phyloP scores from a whole-genome alignment of 768 basidiomycete species.

The Russula griseocarnosa region DNA sequence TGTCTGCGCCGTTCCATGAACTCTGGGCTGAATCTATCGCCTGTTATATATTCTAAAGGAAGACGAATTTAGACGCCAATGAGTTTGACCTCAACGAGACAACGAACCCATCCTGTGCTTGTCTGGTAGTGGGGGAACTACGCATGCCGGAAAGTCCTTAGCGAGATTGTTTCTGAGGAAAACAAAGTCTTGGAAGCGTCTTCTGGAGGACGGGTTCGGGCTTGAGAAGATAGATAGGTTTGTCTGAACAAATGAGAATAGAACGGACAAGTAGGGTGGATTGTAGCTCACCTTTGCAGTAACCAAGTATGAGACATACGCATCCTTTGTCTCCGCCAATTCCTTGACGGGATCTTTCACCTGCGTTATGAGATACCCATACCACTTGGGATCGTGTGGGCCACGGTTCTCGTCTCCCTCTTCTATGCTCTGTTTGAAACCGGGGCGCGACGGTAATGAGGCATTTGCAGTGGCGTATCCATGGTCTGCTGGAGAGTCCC shows the following conservation, averaged over 20 bases:
- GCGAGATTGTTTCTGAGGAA: conserved; percentile 86
- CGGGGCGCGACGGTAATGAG: conserved; percentile 52
- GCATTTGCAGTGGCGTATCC: conserved; percentile 43
- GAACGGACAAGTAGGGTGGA: conserved; percentile 4
- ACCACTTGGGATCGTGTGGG: conserved; percentile 86
- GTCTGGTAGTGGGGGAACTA: conserved; percentile 95
- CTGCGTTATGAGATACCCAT: conserved; percentile 73
- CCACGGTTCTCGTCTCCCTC: conserved; percentile 60
- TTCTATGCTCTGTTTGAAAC: conserved; percentile 75
- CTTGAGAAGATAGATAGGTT: conserved; percentile 84
- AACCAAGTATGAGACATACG: conserved; percentile 92
- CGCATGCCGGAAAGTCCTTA: conserved; percentile 93
- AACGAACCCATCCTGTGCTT: conserved; percentile 90
- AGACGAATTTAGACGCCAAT: conserved; percentile 2
- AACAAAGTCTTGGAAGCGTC: conserved; percentile 96
- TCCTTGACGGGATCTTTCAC: conserved; percentile 95
- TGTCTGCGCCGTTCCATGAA: conserved; percentile 91
- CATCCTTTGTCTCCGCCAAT: conserved; percentile 94
- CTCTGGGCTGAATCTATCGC: conserved; percentile 94
- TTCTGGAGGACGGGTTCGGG: conserved; percentile 66
- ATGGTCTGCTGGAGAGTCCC: conserved; percentile 71
- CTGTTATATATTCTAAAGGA: conserved; percentile 86
- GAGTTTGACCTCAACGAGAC: background rate
- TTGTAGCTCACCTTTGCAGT: conserved; percentile 65
- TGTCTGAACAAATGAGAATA: conserved; percentile 50